Percentiles rank a stretch among this genome's conserved stretches.
phyloP scores from a whole-genome alignment of 2,329 filamentous ascomycete species.

The Colletotrichum sp. region DNA sequence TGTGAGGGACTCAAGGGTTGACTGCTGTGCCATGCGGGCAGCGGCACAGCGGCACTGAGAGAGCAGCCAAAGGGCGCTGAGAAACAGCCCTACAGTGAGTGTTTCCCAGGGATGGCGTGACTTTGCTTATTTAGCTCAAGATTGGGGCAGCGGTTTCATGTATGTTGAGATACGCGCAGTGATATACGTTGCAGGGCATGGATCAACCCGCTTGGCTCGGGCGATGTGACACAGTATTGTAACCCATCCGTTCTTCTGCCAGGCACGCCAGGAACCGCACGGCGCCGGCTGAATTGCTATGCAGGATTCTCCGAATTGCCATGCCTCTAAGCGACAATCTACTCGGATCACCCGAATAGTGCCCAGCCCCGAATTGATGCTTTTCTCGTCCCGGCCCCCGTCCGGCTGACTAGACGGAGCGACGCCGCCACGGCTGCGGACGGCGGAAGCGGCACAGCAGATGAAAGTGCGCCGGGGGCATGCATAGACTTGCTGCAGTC shows the following conservation, averaged over 20 bases:
- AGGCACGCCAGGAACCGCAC: neutral
- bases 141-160: slow-evolving; percentile 9
- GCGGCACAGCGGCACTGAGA: neutral
- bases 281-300: neutral
- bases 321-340: neutral
- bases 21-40: neutral
- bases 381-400: neutral
- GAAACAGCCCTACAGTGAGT: neutral
- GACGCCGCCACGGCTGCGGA: neutral
- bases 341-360: neutral
- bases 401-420: neutral
- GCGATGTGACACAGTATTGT: slow-evolving; percentile 12
- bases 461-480: neutral
- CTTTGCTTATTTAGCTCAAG: slow-evolving; percentile 3
- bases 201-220: slow-evolving; percentile 1
- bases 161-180: neutral
- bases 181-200: neutral
- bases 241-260: neutral
- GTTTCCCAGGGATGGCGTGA: slow-evolving; percentile 13
- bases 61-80: neutral
- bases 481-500: neutral
- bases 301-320: neutral
- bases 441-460: neutral
- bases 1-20: neutral
- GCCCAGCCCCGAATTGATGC: neutral